These are phyloP conservation scores for Cystobasidium onofrii DNA, from an alignment of 768 basidiomycete genomes.

Conservation along the genomic window DNA sequence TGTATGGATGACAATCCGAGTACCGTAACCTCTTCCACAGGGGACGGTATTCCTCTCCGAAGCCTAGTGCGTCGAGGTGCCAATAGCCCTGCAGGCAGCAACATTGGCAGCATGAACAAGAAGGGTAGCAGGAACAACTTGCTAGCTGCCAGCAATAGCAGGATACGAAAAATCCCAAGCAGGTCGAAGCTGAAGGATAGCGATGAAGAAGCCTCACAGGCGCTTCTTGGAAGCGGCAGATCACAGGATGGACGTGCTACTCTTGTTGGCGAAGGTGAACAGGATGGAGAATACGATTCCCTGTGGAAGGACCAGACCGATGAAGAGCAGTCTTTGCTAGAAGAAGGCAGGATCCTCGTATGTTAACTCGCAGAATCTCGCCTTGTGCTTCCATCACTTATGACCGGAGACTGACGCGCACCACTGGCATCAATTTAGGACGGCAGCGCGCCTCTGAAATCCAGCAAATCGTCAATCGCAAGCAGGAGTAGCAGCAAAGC, in stretches of 20 bases:
- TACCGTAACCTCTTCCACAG: neutral
- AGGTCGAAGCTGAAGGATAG: constrained; percentile 23
- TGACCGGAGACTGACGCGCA: neutral
- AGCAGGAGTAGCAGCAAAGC: neutral
- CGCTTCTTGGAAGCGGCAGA: neutral
- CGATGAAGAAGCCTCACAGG: constrained; percentile 20
- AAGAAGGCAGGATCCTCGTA: neutral
- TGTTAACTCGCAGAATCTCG: neutral
- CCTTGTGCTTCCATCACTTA: no score
- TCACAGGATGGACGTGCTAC: neutral
- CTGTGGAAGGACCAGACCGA: constrained; percentile 37
- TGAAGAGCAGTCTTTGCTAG: constrained; percentile 23
- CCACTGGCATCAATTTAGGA: neutral
- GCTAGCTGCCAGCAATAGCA: neutral
- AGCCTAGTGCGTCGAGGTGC: neutral
- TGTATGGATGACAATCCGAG: neutral
- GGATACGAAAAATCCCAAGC: neutral
- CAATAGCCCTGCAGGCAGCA: neutral
- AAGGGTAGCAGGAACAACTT: constrained; percentile 23
- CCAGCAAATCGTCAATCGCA: neutral
- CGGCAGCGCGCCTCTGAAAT: constrained; percentile 22
- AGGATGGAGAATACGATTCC: constrained; percentile 40
- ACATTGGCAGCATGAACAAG: constrained; percentile 16
- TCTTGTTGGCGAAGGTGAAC: constrained; percentile 32
- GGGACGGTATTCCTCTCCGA: constrained; percentile 19